Base-by-base conservation (phyloP, 805 yeast species). In the Barnettozyma pratensis region DNA sequence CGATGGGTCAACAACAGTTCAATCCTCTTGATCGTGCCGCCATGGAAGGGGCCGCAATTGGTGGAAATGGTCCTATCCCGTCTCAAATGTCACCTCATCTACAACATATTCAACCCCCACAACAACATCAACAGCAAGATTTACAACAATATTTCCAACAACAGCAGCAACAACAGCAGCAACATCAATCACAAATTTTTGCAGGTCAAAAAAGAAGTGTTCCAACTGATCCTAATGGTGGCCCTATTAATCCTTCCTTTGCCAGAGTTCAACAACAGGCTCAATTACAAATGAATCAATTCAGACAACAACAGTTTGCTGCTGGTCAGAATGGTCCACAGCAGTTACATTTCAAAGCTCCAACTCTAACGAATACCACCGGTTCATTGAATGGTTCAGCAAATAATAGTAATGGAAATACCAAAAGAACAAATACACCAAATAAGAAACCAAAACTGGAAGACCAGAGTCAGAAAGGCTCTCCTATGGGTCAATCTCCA, bases 211-310 rank as follows among this genome's bases (percentile, higher is more conserved):
- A 55, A 14, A 47, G 54, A 49, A 54, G 50, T 27, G 44, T 29
- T 12, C 39, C 48, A 32, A 37, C 47, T 14, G 44, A 14, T 39
- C 27, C 35, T 9, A n/a, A 10, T 35, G 50, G 45, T 25, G 46
- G 40, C 1, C 57, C 60, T 8, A 44, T 50, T n/a, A 50, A 50
- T 44, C 58, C 54, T n/a, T 58, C 53, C 29, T 63, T 56, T 46
- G 62, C 58, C 1, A 62, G 61, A 41, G 55, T 51, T 31, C 66
- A 57, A 43, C 66, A 57, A 43, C 72, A 60, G 45, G 68, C 79
- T 4, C 80, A 75, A 56, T 65, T 63, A 39, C 80, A 75, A 59
- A 73, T 75, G 80, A 74, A 72, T 56, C 74, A 68, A 51, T 60
- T 73, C 48, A 70, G 79, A 43, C 81, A 72, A 52, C 79, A 71